Base-by-base conservation (phyloP, 208 protist genomes). In the Trypanosoma conorhini region DNA sequence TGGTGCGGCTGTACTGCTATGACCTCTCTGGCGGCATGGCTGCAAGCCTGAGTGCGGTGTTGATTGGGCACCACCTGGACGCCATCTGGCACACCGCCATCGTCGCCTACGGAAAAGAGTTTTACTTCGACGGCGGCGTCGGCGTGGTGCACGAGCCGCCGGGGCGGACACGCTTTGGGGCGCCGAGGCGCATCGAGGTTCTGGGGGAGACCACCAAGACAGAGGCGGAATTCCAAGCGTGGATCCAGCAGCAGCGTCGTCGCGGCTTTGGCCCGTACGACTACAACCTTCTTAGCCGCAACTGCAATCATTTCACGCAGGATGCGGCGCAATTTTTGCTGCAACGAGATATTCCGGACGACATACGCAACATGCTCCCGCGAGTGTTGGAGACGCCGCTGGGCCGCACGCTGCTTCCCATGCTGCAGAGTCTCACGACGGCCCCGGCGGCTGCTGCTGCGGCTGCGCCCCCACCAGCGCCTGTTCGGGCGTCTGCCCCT, bases 301-400 rank as follows among this genome's bases (percentile, higher is more conserved):
- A 98, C 84, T 98, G 96, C 81, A 98, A 98, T 77, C 87, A 97
- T 79, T 98, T 98, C 60, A 92, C 96, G 3, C 87, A 97, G 31
- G 89, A 79, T 26, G 86, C 88, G 19, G 69, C 72, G 9, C 70
- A 81, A 26, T 97, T 94, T 79, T 65, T 98, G n/a, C 61, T 95
- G 2, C 56, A 60, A 9, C 59, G 66, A 17, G 76, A 86, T 71
- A 95, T 94, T 54, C 67, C 79, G 1, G 68, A 64, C 40, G 88
- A 96, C 70, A 81, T 98, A 13, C 69, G 82, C 4, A 76, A 89
- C 38, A 92, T 96, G 83, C 88, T 95, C 52, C 79, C 81, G 0
- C 72, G 78, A 22, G 70, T 98, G 48, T 74, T 98, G 40, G 35
- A 70, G 0, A 94, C 94, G 1, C 89, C 92, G 12, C 61, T 98